Conservation (phyloP, 495 filamentous ascomycete genomes). For the Tuber brumale region DNA sequence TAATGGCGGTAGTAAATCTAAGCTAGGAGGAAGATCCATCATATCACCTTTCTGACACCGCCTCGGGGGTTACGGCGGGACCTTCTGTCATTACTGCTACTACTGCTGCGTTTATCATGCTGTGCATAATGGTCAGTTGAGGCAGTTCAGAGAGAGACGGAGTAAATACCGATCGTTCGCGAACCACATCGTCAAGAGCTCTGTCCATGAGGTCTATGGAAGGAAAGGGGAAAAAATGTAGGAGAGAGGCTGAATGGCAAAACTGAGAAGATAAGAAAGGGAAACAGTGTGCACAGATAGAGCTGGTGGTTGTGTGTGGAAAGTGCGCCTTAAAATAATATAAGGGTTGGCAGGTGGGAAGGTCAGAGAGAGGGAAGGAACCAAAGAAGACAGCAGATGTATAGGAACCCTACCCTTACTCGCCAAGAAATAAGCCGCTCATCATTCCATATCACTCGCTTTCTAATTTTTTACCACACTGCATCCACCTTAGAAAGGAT, state of each 20-base stretch:
- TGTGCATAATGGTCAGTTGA: slow-evolving; percentile 5
- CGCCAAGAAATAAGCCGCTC: background rate
- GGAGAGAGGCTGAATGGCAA: slow-evolving; percentile 10
- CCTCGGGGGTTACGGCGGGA: slow-evolving; percentile 38
- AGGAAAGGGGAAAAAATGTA: slow-evolving; percentile 4
- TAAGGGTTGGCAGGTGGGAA: slow-evolving; percentile 1
- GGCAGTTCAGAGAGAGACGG: background rate
- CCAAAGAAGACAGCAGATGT: background rate
- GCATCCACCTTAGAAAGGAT: background rate
- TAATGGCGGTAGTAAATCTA: background rate
- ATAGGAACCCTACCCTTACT: background rate
- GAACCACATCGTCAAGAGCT: slow-evolving; percentile 77
- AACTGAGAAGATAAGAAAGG: background rate
- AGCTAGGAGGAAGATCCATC: background rate
- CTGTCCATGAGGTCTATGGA: slow-evolving; percentile 58
- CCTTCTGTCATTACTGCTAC: slow-evolving; percentile 27
- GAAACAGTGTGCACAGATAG: background rate
- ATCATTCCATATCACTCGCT: background rate
- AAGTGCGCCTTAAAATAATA: slow-evolving; percentile 2
- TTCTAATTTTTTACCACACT: background rate
- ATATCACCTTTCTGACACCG: slow-evolving; percentile 41
- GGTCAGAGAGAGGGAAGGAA: background rate
- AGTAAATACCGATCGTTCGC: slow-evolving; percentile 64
- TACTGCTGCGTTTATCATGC: slow-evolving; percentile 26
- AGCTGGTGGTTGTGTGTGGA: background rate